Percentiles rank a stretch among this genome's conserved stretches.
Evolutionary conservation across 2,329 filamentous ascomycete species (phyloP).

Genomic region (Chaetomiaceae sp.): DNA sequence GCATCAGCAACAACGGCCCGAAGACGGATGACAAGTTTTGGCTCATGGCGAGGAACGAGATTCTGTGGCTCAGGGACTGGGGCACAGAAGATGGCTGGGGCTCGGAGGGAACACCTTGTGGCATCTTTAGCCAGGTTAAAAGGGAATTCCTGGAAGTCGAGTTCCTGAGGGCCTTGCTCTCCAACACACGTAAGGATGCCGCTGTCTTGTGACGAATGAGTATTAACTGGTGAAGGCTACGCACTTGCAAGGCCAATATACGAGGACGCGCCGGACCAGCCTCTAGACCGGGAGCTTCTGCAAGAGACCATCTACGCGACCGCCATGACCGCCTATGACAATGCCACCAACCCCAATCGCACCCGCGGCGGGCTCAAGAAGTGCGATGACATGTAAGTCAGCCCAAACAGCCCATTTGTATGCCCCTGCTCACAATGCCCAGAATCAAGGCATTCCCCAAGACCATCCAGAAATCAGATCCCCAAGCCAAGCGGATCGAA

Average conservation of each 20-base stretch:
- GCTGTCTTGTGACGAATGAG: not conserved
- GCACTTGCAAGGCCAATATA: conserved; percentile 59
- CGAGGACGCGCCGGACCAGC: conserved; percentile 45
- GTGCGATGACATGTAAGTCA: conserved; percentile 63
- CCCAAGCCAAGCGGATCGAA: conserved; percentile 52
- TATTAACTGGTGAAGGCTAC: conserved; percentile 46
- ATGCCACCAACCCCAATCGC: conserved; percentile 75
- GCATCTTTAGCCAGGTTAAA: conserved; percentile 57
- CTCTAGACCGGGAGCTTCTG: conserved; percentile 47
- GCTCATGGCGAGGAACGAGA: conserved; percentile 55
- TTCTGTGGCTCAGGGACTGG: conserved; percentile 74
- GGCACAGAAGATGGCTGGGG: conserved; percentile 45
- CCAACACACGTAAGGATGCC: conserved; percentile 50
- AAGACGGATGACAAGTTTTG: conserved; percentile 62
- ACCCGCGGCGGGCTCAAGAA: conserved; percentile 73
- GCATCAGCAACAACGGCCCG: conserved; percentile 44
- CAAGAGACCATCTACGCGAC: conserved; percentile 58
- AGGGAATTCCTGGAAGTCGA: conserved; percentile 63
- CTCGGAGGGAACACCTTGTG: conserved; percentile 35
- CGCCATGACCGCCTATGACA: conserved; percentile 70
- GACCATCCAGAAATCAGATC: conserved; percentile 49
- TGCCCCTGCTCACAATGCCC: conserved; percentile 1
- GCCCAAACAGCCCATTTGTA: not conserved
- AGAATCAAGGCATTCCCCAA: conserved; percentile 62
- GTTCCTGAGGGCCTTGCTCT: conserved; percentile 63